Conservation (phyloP, 2,329 filamentous ascomycete genomes). For the Verruconis gallopava region DNA sequence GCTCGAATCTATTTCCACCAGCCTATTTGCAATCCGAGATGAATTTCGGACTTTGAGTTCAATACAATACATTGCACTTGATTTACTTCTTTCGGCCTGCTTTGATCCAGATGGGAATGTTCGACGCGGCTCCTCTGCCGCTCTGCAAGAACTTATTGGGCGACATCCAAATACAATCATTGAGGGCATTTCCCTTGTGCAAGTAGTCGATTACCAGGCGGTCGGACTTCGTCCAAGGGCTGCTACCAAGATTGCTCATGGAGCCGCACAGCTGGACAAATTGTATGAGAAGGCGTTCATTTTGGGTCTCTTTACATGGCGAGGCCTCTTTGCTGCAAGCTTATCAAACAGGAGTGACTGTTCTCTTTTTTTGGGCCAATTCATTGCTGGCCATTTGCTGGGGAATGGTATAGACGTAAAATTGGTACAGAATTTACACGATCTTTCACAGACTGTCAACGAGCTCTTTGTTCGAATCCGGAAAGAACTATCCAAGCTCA, state of each 20-base stretch:
- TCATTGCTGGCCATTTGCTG: no score
- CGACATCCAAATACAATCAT: slow-evolving; percentile 76
- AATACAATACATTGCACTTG: slow-evolving; percentile 65
- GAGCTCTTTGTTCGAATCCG: no score
- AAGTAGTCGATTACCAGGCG: slow-evolving; percentile 83
- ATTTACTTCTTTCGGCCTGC: slow-evolving; percentile 69
- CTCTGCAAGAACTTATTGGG: slow-evolving; percentile 85
- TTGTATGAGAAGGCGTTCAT: slow-evolving; percentile 57
- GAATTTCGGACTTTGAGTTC: slow-evolving; percentile 30
- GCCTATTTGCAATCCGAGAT: slow-evolving; percentile 24
- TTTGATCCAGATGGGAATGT: slow-evolving; percentile 90
- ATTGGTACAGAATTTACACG: no score
- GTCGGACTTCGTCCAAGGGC: slow-evolving; percentile 79
- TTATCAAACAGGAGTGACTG: no score
- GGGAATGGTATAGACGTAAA: no score
- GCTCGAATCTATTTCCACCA: slow-evolving; percentile 43
- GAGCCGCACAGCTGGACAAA: slow-evolving; percentile 50
- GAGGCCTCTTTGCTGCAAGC: slow-evolving; percentile 74
- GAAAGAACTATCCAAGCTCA: slow-evolving; percentile 33
- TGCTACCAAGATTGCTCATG: slow-evolving; percentile 61
- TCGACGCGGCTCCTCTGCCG: slow-evolving; percentile 79
- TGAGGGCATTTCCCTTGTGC: slow-evolving; percentile 74
- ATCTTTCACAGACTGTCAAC: no score
- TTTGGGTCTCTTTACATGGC: slow-evolving; percentile 65
- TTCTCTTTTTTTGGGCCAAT: no score